Evolutionary conservation across 177 flowering plant species (phyloP), one percentile per base, ranked within the genome.

Genomic region (Vitis hybrid): DNA sequence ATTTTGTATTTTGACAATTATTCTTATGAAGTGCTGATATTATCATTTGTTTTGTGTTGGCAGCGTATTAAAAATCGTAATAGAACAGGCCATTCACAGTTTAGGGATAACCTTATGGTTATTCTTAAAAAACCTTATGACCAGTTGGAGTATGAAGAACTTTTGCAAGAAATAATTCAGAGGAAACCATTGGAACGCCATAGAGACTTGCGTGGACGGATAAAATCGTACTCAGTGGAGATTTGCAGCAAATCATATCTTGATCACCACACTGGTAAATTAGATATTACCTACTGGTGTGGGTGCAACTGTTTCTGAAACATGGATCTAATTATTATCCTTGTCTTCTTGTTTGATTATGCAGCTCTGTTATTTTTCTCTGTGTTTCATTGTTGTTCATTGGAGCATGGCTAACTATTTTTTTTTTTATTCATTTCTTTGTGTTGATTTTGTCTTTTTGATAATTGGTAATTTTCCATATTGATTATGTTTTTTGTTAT

Each of bases 211-310:
- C 83, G 87, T 56, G 62, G 71, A 2, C n/a, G 68, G 11, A 22
- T 5, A 21, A 62, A 51, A 66, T 10, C 69, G 7, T 81, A 74
- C 66, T 0, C 51, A 7, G 22, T 65, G 14, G 68, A 49, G 2
- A 0, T 1, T 29, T 13, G 7, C 2, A 63, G 80, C 22, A 39
- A 58, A n/a, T 84, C 85, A 11, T 82, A 80, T 77, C 79, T 80
- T 51, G 82, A 82, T 53, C 26, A 52, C 14, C 21, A 78, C 51
- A 5, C 39, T 1, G 85, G 87, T 84, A 61, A 72, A 73, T 57
- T 31, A 48, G 15, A 33, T 72, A 33, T 19, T 6, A 29, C 14
- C 12, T 13, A 62, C 14, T 62, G 13, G 45, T 48, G 45, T 39
- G 45, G 45, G 45, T 4, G 45, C 3, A 31, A 18, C 51, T 31